Base-by-base conservation (phyloP, 495 filamentous ascomycete species). In the Trichoderma gamsii region DNA sequence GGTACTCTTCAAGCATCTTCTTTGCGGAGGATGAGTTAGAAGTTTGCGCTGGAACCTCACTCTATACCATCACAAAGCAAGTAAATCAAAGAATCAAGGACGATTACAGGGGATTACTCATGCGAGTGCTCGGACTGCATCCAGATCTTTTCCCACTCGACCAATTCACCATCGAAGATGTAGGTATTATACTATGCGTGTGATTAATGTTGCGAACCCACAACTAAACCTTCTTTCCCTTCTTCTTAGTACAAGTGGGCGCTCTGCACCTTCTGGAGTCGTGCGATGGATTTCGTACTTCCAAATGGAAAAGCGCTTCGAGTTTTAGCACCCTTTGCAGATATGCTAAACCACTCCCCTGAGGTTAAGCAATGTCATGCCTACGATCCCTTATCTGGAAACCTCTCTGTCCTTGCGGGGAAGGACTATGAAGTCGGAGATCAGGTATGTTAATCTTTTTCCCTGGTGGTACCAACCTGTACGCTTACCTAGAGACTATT, bases 291-390 rank as follows among this genome's bases (percentile, higher is more conserved):
- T 71, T 75, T 75, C 68, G 67, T 65, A 41, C 73, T 75, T 41
- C 70, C 71, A 25, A 68, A 73, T 70, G 73, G 66, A 68, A 74
- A 70, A 13, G 69, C 73, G 27, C 61, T 74, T 68, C 73, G 73
- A 68, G 69, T 75, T 65, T 70, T 75, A 71, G 73, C 73, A 51
- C 73, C 73, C 59, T 75, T 75, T 59, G 73, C 73, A 52, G 73
- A 75, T 68, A 75, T 75, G 73, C 68, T 75, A 69, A 75, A 75
- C 80, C 73, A 75, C 73, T 73, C 73, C 52, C 69, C 71, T 71
- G 71, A 71, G 68, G 73, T 73, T 46, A 74, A 73, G 73, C 73
- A 71, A 64, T 75, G 73, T 68, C 73, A 75, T 65, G 73, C 70
- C 70, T 74, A 75, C 66, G 69, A 75, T 69, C 43, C 44, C 32